A percentile compares a stretch with the other conserved stretches of the same genome.
Evolutionary conservation across 768 basidiomycete genomes (phyloP).

Genomic region (Leccinum disarticulatum): DNA sequence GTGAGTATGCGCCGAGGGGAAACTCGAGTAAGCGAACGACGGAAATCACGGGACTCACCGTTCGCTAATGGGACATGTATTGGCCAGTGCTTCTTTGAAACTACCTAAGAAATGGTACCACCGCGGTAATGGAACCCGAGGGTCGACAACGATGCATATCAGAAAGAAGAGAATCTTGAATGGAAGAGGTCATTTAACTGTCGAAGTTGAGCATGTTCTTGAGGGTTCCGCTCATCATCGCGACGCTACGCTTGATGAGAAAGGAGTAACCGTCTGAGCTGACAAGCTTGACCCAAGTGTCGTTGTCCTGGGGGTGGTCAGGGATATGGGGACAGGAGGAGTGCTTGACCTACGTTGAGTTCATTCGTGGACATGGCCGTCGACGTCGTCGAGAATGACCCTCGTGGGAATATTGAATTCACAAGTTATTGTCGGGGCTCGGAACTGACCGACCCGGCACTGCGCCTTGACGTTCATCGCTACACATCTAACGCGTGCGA

Average conservation of each 20-base stretch:
- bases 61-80: constrained; percentile 67
- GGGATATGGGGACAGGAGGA: neutral
- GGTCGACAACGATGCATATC: constrained; percentile 1
- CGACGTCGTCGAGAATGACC: neutral
- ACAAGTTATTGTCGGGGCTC: constrained; percentile 14
- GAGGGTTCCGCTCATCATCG: constrained; percentile 77
- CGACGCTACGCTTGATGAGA: constrained; percentile 73
- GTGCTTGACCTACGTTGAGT: constrained; percentile 17
- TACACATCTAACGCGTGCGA: constrained; percentile 16
- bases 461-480: constrained; percentile 8
- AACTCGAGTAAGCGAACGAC: constrained; percentile 2
- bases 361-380: constrained; percentile 20
- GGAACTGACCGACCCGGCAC: constrained; percentile 10
- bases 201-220: constrained; percentile 75
- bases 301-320: constrained; percentile 19
- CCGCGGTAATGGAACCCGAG: constrained; percentile 13
- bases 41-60: constrained; percentile 45
- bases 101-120: constrained; percentile 45
- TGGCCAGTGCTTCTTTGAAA: constrained; percentile 73
- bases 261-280: constrained; percentile 82
- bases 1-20: neutral
- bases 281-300: constrained; percentile 74
- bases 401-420: constrained; percentile 21
- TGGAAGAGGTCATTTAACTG: constrained; percentile 43
- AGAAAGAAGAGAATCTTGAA: constrained; percentile 12